Percentiles rank a stretch among this genome's conserved stretches.
Evolutionary conservation across 495 filamentous ascomycete species (phyloP).

Genomic region (Penicillium turbatum): DNA sequence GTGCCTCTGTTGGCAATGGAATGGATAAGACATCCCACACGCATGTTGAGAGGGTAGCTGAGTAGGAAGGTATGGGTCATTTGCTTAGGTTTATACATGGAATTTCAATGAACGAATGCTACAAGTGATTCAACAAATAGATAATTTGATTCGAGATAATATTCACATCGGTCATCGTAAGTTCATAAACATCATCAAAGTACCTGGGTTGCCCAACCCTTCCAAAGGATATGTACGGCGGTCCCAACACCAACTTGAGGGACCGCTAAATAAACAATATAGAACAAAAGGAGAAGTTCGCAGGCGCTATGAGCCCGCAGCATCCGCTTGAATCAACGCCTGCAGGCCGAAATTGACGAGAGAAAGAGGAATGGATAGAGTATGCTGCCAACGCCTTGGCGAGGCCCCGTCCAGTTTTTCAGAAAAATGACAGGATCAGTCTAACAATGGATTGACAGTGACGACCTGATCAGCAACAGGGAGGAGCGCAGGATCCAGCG

Average conservation of each 20-base stretch:
- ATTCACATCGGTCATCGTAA: constrained; percentile 17
- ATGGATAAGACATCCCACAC: constrained; percentile 8
- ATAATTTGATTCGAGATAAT: neutral
- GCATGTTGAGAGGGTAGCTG: constrained; percentile 9
- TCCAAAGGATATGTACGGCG: constrained; percentile 12
- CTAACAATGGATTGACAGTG: neutral
- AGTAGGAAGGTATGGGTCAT: neutral
- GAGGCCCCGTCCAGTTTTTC: neutral
- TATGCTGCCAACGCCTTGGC: neutral
- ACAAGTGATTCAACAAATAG: neutral
- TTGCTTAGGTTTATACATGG: neutral
- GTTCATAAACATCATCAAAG: constrained; percentile 18
- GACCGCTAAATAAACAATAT: constrained; percentile 1
- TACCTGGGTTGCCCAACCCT: neutral
- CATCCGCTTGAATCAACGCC: constrained; percentile 1
- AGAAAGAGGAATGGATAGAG: neutral
- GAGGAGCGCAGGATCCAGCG: neutral
- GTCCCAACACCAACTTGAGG: neutral
- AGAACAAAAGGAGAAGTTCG: constrained; percentile 6
- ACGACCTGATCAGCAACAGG: neutral
- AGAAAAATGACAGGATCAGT: neutral
- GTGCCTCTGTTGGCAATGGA: constrained; percentile 1
- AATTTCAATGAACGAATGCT: neutral
- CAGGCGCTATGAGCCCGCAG: constrained; percentile 14
- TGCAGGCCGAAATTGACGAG: neutral